Conservation (phyloP, 164 flowering plant species). For the Vitis rotundifolia region DNA sequence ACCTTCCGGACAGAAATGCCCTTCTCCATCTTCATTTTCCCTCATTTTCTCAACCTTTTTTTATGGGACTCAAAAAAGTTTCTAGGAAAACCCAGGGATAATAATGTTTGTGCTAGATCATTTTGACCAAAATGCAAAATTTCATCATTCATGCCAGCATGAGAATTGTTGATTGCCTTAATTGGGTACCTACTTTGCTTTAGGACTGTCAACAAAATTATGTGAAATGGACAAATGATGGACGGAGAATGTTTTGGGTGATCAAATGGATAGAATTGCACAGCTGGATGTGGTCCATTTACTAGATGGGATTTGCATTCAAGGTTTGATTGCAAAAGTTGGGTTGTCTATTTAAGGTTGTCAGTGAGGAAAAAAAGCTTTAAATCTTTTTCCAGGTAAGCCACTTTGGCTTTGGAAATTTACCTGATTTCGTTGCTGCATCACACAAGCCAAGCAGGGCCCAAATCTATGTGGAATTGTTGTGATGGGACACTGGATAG, state of each 20-base stretch:
- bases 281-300: constrained; percentile 7
- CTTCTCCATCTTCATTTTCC: neutral
- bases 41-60: neutral
- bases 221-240: neutral
- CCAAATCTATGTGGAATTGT: neutral
- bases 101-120: too few species aligned
- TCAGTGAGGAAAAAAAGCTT: neutral
- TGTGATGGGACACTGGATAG: constrained; percentile 18
- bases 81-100: too few species aligned
- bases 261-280: neutral
- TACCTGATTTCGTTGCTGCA: neutral
- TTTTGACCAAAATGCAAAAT: neutral
- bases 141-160: constrained; percentile 3
- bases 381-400: neutral
- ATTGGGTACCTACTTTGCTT: constrained; percentile 1
- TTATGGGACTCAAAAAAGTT: neutral
- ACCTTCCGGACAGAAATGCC: neutral
- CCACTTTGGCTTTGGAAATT: neutral
- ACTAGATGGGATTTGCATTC: neutral
- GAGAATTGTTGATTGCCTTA: constrained; percentile 8
- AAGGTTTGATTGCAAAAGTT: neutral
- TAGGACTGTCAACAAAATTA: neutral
- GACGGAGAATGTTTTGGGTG: neutral
- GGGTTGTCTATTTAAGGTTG: constrained; percentile 5
- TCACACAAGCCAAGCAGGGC: constrained; percentile 8